Conservation (phyloP, 192 early-diverging fungal species). For the Cetraspora pellucida region DNA sequence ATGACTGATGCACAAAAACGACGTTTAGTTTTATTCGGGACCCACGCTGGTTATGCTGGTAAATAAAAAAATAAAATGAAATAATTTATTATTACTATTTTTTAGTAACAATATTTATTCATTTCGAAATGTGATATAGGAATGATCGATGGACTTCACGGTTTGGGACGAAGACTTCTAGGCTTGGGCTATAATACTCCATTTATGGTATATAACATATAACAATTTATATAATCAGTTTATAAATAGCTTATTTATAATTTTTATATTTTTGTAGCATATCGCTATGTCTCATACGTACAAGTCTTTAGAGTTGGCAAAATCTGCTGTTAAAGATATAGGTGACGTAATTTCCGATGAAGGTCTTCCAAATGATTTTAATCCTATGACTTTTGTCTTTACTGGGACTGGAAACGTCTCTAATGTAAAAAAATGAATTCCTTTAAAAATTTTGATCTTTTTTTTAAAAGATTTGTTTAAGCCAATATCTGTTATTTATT, state of each 20-base stretch:
- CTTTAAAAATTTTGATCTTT: too few relatives aligned
- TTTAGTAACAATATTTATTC: too few relatives aligned
- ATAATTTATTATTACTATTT: too few relatives aligned
- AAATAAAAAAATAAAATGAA: not conserved
- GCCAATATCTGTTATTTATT: not conserved
- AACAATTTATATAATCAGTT: not conserved
- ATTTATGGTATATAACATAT: constrained; percentile 70
- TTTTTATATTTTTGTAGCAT: constrained; percentile 45
- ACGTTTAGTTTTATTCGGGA: constrained; percentile 90
- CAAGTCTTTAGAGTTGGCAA: constrained; percentile 64
- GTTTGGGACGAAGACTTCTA: constrained; percentile 87
- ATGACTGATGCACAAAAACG: constrained; percentile 74
- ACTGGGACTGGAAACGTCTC: constrained; percentile 93
- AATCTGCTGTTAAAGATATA: constrained; percentile 59
- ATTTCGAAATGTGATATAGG: constrained; percentile 35
- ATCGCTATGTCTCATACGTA: constrained; percentile 77
- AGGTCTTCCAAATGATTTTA: constrained; percentile 84
- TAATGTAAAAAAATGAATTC: constrained; percentile 45
- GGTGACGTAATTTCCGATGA: constrained; percentile 85
- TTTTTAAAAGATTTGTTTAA: not conserved
- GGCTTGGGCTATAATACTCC: constrained; percentile 92
- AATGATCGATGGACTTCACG: constrained; percentile 91
- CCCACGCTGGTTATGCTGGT: constrained; percentile 93
- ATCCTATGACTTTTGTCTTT: constrained; percentile 89
- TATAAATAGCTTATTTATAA: constrained; percentile 40